Evolutionary conservation across 345 rosid species (phyloP).

Genomic region (Pistacia integerrima): DNA sequence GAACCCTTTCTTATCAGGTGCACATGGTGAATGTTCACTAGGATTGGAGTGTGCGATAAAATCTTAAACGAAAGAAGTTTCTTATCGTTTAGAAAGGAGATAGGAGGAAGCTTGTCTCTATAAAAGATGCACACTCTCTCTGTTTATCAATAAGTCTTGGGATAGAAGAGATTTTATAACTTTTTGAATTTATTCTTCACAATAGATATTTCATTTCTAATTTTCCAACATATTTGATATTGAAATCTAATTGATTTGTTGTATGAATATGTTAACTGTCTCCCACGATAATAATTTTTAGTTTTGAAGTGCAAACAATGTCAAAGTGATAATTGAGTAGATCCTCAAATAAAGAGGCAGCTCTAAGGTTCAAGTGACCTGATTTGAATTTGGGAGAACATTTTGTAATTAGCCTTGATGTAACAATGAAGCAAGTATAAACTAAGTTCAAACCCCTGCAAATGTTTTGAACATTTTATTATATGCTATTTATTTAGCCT

Average conservation of each 20-base stretch:
- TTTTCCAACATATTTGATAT: neutral
- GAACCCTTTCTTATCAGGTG: neutral
- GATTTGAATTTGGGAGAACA: neutral
- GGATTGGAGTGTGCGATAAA: neutral
- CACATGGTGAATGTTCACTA: neutral
- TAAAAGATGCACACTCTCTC: neutral
- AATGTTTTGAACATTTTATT: neutral
- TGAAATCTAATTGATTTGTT: neutral
- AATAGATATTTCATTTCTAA: neutral
- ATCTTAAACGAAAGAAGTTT: neutral
- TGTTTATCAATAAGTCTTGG: neutral
- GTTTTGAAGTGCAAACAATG: neutral
- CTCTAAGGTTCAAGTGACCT: neutral
- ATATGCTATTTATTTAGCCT: too few relatives aligned
- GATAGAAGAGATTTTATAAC: neutral
- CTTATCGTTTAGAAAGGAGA: neutral
- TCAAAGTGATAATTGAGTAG: neutral
- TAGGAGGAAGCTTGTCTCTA: neutral
- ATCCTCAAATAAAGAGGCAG: slow-evolving; percentile 1
- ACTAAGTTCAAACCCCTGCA: neutral
- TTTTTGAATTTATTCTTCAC: neutral
- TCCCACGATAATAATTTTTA: neutral
- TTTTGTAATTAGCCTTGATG: neutral
- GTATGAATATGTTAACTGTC: neutral
- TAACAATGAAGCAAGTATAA: neutral